These are phyloP conservation scores for Coemansia biformis DNA, from an alignment of 192 early-diverging fungal genomes.

Conservation along the genomic window DNA sequence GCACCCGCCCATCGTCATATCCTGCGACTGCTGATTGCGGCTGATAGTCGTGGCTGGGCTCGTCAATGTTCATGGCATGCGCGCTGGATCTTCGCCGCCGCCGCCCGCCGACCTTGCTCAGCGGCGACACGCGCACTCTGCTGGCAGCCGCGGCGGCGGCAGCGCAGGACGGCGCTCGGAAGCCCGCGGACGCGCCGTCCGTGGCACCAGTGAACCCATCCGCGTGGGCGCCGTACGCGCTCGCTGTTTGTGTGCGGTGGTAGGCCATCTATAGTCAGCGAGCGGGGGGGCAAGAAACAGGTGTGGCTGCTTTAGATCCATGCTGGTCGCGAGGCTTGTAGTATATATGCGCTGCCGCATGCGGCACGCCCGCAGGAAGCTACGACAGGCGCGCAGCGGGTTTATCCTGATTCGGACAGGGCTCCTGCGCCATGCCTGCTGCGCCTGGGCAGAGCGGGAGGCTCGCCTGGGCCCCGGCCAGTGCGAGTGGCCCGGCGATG, in stretches of 20 bases:
- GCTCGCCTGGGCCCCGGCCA: too few species aligned
- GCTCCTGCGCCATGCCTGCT: too few species aligned
- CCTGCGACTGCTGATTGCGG: slow-evolving; percentile 3
- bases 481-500: too few species aligned
- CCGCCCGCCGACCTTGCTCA: slow-evolving; percentile 3
- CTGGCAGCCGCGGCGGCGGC: not conserved
- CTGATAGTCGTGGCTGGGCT: slow-evolving; percentile 4
- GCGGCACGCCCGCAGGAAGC: too few species aligned
- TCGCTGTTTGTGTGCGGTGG: slow-evolving; percentile 5
- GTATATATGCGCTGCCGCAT: too few species aligned
- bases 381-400: too few species aligned
- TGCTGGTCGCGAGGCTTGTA: too few species aligned
- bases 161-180: not conserved
- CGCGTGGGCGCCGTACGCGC: slow-evolving; percentile 1
- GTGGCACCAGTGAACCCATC: not conserved
- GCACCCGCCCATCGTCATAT: too few species aligned
- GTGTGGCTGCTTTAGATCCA: too few species aligned
- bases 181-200: not conserved
- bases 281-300: too few species aligned
- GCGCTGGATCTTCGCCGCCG: slow-evolving; percentile 31
- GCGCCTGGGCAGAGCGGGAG: too few species aligned
- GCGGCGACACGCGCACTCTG: not conserved
- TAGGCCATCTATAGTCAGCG: slow-evolving; percentile 19
- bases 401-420: too few species aligned
- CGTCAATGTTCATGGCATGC: slow-evolving; percentile 37